Percentiles rank a stretch among this genome's conserved stretches.
These are phyloP conservation scores for Leishmania guyanensis DNA, from an alignment of 208 protist species.

Conservation along the genomic window DNA sequence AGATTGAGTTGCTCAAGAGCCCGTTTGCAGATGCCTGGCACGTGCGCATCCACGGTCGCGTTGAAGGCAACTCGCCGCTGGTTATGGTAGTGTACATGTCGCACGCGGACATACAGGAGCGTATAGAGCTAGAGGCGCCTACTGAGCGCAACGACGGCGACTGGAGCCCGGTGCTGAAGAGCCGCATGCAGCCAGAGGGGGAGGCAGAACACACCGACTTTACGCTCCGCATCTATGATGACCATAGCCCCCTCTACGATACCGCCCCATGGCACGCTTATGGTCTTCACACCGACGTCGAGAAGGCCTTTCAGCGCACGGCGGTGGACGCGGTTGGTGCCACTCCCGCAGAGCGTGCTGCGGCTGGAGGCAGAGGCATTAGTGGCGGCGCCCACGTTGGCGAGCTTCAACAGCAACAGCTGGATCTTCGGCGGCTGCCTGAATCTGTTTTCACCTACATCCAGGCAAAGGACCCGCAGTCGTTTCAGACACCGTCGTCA, in stretches of 20 bases:
- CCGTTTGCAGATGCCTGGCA: slow-evolving; percentile 80
- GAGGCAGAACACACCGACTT: slow-evolving; percentile 47
- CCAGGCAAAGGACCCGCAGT: slow-evolving; percentile 28
- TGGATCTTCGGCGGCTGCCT: slow-evolving; percentile 61
- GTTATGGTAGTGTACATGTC: slow-evolving; percentile 74
- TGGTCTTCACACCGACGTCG: slow-evolving; percentile 48
- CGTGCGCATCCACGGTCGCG: slow-evolving; percentile 68
- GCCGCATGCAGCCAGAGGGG: slow-evolving; percentile 37
- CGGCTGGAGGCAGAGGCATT: slow-evolving; percentile 45
- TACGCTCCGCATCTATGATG: slow-evolving; percentile 56
- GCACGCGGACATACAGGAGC: slow-evolving; percentile 47
- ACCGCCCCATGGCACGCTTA: slow-evolving; percentile 65
- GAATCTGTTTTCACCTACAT: slow-evolving; percentile 52
- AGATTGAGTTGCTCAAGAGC: slow-evolving; percentile 85
- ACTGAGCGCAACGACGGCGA: slow-evolving; percentile 47
- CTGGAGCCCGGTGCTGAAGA: slow-evolving; percentile 60
- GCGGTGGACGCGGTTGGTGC: slow-evolving; percentile 36
- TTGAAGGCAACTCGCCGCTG: slow-evolving; percentile 44
- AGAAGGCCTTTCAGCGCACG: slow-evolving; percentile 46
- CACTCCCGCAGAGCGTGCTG: slow-evolving; percentile 42
- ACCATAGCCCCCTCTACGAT: slow-evolving; percentile 65
- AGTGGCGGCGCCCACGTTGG: slow-evolving; percentile 20
- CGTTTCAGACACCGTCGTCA: slow-evolving; percentile 26
- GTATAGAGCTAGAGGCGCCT: slow-evolving; percentile 36
- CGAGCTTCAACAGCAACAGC: slow-evolving; percentile 42